These are phyloP conservation scores for Rhizophagus prolifer DNA, from an alignment of 192 early-diverging fungal genomes.

Conservation along the genomic window DNA sequence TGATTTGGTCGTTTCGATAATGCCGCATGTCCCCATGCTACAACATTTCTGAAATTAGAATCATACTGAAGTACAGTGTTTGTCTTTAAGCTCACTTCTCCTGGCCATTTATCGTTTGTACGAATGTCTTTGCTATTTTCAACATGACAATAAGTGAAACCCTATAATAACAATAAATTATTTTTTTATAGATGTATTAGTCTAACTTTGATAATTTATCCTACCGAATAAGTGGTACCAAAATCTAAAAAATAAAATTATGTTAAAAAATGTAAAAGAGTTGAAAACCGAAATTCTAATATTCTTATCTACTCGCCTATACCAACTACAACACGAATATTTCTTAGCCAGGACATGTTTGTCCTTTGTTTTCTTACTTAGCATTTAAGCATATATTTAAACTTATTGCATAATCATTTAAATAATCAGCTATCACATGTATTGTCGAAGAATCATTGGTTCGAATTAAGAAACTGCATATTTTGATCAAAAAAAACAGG, in stretches of 20 bases:
- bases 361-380: too few species aligned
- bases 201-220: too few species aligned
- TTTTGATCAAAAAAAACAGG: too few species aligned
- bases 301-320: not conserved
- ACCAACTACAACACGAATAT: not conserved
- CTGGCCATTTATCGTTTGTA: not conserved
- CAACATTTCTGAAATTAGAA: not conserved
- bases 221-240: not conserved
- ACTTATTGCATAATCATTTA: too few species aligned
- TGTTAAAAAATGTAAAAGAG: too few species aligned
- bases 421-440: too few species aligned
- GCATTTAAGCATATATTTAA: too few species aligned
- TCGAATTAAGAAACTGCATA: too few species aligned
- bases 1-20: not conserved
- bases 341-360: not conserved
- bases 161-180: not conserved
- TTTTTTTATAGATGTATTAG: not conserved
- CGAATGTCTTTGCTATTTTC: not conserved
- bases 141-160: not conserved
- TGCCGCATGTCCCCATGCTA: not conserved
- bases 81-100: not conserved
- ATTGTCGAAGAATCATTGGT: too few species aligned
- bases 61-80: not conserved
- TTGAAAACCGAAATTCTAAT: too few species aligned
- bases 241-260: not conserved